Percentiles rank a stretch among this genome's conserved stretches.
Evolutionary conservation across 331 rosid species (phyloP).

Genomic region (Spiraea crenata): DNA sequence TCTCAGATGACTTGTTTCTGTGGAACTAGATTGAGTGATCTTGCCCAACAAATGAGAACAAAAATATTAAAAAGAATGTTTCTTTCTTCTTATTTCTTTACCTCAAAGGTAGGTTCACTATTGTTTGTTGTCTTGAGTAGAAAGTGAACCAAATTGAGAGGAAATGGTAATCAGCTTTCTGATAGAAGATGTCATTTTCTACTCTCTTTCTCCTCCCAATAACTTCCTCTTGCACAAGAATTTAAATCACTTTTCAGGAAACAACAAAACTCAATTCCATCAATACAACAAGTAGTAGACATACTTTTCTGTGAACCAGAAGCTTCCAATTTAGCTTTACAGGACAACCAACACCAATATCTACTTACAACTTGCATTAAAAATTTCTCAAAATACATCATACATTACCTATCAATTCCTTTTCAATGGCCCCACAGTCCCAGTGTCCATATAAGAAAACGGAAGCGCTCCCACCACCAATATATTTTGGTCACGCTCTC

Average conservation of each 20-base stretch:
- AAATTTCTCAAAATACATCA: conserved; percentile 50
- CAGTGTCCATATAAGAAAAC: conserved; percentile 44
- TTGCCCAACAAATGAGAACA: not conserved
- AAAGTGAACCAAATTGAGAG: conserved; percentile 5
- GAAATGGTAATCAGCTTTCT: conserved; percentile 9
- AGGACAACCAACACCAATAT: conserved; percentile 44
- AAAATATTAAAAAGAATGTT: not conserved
- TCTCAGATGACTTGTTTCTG: not conserved
- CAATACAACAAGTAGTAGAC: conserved; percentile 21
- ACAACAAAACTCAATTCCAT: conserved; percentile 27
- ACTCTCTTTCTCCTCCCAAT: conserved; percentile 27
- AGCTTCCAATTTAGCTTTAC: conserved; percentile 49
- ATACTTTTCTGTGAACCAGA: conserved; percentile 23
- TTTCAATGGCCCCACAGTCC: conserved; percentile 50
- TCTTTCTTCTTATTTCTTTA: not conserved
- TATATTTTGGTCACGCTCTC: conserved; percentile 45
- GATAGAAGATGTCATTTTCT: conserved; percentile 23
- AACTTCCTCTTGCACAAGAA: conserved; percentile 25
- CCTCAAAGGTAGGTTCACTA: not conserved
- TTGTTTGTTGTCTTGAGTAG: not conserved
- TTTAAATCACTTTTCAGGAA: conserved; percentile 35
- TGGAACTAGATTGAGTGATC: not conserved
- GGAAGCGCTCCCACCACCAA: conserved; percentile 45
- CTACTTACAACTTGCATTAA: conserved; percentile 52
- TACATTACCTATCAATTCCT: conserved; percentile 38